Evolutionary conservation across 768 basidiomycete genomes (phyloP).

Genomic region (Tricholoma saponaceum): DNA sequence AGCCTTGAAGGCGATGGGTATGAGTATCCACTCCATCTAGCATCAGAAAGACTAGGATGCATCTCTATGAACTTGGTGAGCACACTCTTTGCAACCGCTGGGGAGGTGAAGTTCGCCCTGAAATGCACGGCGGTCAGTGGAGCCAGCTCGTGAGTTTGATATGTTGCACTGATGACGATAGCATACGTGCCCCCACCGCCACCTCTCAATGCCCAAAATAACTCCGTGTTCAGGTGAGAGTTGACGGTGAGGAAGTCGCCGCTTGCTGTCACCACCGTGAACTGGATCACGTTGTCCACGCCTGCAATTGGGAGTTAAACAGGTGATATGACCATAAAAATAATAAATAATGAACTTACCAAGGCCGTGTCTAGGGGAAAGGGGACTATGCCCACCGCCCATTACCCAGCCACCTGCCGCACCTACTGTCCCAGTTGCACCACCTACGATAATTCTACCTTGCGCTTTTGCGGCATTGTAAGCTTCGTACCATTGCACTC

Average conservation of each 20-base stretch:
- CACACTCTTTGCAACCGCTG: constrained; percentile 1
- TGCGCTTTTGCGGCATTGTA: constrained; percentile 27
- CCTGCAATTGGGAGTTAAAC: background rate
- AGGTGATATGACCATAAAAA: background rate
- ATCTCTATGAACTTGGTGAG: constrained; percentile 4
- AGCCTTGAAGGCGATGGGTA: background rate
- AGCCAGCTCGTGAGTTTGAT: background rate
- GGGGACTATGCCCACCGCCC: constrained; percentile 37
- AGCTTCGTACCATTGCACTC: constrained; percentile 34
- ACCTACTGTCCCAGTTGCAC: constrained; percentile 31
- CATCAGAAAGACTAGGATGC: background rate
- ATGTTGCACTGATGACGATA: constrained; percentile 2
- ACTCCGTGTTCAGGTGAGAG: constrained; percentile 31
- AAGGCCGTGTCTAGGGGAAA: constrained; percentile 34
- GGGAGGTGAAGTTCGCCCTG: background rate
- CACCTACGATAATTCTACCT: constrained; percentile 36
- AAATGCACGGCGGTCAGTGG: background rate
- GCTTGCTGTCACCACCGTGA: constrained; percentile 36
- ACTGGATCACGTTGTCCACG: constrained; percentile 31
- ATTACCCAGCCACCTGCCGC: constrained; percentile 39
- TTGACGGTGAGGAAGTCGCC: constrained; percentile 34
- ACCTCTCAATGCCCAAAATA: constrained; percentile 46
- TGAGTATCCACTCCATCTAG: constrained; percentile 1
- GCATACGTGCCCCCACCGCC: constrained; percentile 38
- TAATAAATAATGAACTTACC: constrained; percentile 12